Base-by-base conservation (phyloP, 2,329 filamentous ascomycete genomes). In the Cordyceps cicadae region DNA sequence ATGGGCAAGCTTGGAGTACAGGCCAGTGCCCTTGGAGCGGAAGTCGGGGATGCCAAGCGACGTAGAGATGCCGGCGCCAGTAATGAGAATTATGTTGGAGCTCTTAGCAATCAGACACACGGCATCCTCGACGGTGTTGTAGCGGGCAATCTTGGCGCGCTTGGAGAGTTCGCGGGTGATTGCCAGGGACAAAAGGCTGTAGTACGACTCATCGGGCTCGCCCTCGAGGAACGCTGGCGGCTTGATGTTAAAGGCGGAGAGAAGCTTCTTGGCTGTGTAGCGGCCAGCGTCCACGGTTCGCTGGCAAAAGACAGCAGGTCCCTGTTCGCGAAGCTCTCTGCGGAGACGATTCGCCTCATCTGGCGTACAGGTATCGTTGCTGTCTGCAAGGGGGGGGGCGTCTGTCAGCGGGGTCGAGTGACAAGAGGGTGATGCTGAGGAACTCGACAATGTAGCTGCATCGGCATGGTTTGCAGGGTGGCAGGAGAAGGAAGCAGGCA, bases 11-110 rank as follows among this genome's bases (percentile, higher is more conserved):
- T 92, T 88, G 51, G 91, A 87, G 75, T 97, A 97, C 60, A 97
- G 87, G 54, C 93, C 93, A 1, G 87, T 96, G 69, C 90, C 89
- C 73, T 94, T 94, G 57, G 92, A 97, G 66, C 94, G 87, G 70
- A 99, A 99, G 73, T 99, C 94, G 5, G 94, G 94, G 62, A 99
- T 97, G 63, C 94, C 94, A 21, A 99, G 85, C 56, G 91, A 96
- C 0, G 94, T 99, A 29, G 92, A 97, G 66, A 99, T 97, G 66
- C 94, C 94, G 19, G 94, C 94, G 56, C 94, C 94, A 1, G 94
- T 97, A 66, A 99, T 84, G 65, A 97, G 89, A 69, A 99, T 85
- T 72, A 99, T 92, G 72, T 96, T 96, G 66, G 84, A 84, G 61
- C 87, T 85, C 62, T 83, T 82, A 66, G 84, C 80, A 49, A 99